Evolutionary conservation across 352 stramenopile genomes (phyloP), one percentile per base, ranked within the genome.

Genomic region (Globisporangium polare): DNA sequence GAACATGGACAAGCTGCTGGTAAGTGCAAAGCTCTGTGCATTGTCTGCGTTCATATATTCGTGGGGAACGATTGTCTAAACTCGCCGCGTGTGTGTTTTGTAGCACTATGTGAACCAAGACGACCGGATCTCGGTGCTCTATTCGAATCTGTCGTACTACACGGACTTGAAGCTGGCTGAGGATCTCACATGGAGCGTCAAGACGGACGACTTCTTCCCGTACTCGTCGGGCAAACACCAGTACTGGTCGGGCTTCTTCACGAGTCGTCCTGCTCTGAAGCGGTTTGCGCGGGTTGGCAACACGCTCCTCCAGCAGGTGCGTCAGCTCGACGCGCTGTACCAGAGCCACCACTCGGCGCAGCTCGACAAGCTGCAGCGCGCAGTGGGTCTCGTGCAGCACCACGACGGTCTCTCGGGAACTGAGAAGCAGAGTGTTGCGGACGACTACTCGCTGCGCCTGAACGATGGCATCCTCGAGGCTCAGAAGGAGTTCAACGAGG

Each of bases 241-340:
- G 46, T 99, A 98, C 73, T 99, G 97, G 84, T 78, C 94, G 10
- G 97, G 97, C 1, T 99, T 98, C 73, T 99, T 99, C 71, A 98
- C 96, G 0, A 98, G 87, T 60, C 85, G 97, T 17, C 82, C 96
- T 1, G 69, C 80, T 4, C 74, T 99, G 2, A 99, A 99, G 71
- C 68, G 83, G 5, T 90, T 98, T 52, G 89, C 97, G 53, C 81
- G 94, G 10, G 85, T 97, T 13, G 80, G 79, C 3, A 98, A 96
- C 29, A 85, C 73, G 0, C 70, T 98, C 27, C 65, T 99, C 9
- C 82, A 97, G 62, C 85, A 96, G 57, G 68, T 96, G 8, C 75
- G 96, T n/a, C 94, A 98, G 60, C 77, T 98, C 17, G 80, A 98
- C 52, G 86, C 88, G 0, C 67, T 88, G 12, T 85, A 86, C 67